Percentiles rank a stretch among this genome's conserved stretches.
phyloP scores from a whole-genome alignment of 805 yeast species.

The Kluyveromyces aestuarii region DNA sequence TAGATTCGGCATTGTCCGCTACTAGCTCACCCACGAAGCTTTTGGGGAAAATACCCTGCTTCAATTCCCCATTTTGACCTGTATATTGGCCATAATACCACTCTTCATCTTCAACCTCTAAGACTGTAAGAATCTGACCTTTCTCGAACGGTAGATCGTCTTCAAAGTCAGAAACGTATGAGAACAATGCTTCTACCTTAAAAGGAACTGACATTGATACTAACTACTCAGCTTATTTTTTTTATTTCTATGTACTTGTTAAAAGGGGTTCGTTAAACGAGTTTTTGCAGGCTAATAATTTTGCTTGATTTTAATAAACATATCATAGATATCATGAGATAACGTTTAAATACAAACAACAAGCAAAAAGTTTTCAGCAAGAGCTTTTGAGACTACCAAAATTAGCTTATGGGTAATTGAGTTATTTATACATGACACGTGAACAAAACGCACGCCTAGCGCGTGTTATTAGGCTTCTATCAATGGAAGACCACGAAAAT shows the following conservation, averaged over 20 bases:
- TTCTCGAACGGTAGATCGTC: slow-evolving; percentile 72
- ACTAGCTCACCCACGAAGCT: slow-evolving; percentile 51
- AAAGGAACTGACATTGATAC: slow-evolving; percentile 38
- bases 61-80: slow-evolving; percentile 32
- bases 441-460: slow-evolving; percentile 1
- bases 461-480: not conserved
- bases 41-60: slow-evolving; percentile 79
- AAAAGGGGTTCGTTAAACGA: not conserved
- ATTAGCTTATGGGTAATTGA: not conserved
- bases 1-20: slow-evolving; percentile 2
- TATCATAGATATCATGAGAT: not conserved
- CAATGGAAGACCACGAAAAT: not conserved
- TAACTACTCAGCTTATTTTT: not conserved
- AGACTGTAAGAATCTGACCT: slow-evolving; percentile 67
- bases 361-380: no score
- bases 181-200: slow-evolving; percentile 57
- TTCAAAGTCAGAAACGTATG: slow-evolving; percentile 60
- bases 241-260: no score
- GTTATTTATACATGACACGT: not conserved
- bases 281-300: not conserved
- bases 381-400: not conserved
- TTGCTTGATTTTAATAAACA: not conserved
- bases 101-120: slow-evolving; percentile 78
- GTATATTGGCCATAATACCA: slow-evolving; percentile 73
- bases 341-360: not conserved